These are phyloP conservation scores for Meira miltonrushii DNA, from an alignment of 1,284 basidiomycete species.

Conservation along the genomic window DNA sequence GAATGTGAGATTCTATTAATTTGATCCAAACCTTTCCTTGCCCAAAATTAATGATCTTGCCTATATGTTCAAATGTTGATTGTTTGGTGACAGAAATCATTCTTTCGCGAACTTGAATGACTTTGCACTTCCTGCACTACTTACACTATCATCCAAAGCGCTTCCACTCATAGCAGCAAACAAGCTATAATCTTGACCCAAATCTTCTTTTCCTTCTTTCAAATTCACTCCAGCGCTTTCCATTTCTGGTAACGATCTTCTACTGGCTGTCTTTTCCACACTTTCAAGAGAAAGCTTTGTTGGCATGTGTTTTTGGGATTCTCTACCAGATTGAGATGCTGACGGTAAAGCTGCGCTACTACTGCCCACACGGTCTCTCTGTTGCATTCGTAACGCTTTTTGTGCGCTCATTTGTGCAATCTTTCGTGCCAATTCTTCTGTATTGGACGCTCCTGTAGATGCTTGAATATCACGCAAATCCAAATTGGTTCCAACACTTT, in stretches of 20 bases:
- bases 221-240: too few relatives aligned
- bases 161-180: background rate
- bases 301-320: background rate
- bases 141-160: background rate
- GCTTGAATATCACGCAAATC: constrained; percentile 2
- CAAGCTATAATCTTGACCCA: too few relatives aligned
- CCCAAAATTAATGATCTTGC: too few relatives aligned
- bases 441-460: background rate
- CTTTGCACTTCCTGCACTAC: background rate
- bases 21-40: too few relatives aligned
- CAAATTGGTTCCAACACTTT: background rate
- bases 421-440: constrained; percentile 7
- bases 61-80: too few relatives aligned
- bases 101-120: too few relatives aligned
- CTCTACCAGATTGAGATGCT: background rate
- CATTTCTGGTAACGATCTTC: too few relatives aligned
- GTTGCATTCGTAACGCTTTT: background rate
- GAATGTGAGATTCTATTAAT: background rate
- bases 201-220: too few relatives aligned
- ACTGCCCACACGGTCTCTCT: too few relatives aligned
- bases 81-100: too few relatives aligned
- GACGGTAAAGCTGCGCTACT: too few relatives aligned
- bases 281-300: background rate
- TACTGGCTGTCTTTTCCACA: too few relatives aligned
- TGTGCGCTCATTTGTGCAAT: constrained; percentile 9